Evolutionary conservation across 257 asterid genomes (phyloP), one percentile per base, ranked within the genome.

Genomic region (Solanum ossicruentum): DNA sequence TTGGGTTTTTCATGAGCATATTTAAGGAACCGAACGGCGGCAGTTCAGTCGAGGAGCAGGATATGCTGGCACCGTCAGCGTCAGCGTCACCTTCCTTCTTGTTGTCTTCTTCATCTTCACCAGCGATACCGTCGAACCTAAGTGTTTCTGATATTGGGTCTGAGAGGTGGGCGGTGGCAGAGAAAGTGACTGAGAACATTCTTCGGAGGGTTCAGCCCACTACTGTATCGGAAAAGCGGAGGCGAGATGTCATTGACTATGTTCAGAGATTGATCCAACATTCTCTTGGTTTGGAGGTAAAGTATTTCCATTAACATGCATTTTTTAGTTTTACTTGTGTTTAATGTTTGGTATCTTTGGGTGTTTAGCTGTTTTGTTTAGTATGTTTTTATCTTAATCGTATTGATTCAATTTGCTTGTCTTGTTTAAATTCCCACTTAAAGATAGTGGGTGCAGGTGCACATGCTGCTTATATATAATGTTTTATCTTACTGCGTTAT

Each of bases 131-230:
- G 17, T 13, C 84, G 66, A 83, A 75, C 82, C 57, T 54, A 23
- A 45, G 51, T 13, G 82, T 67, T 6, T 52, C 47, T 5, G 81
- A 72, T 26, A 85, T 85, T 80, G 86, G 87, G 63, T 28, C 84
- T 18, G 72, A 83, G 21, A 56, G 80, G 15, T 88, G 88, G 90
- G 81, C 54, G 12, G 11, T 12, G 63, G 88, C 88, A 0, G 90
- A 85, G 80, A 83, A 49, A 32, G 61, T 43, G 18, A 65, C 90
- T 1, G 69, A 83, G 71, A 28, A 63, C 23, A 83, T 88, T 41
- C 84, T 88, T 51, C 47, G 32, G 52, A 84, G 57, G 56, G 88
- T 88, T 10, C 88, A 88, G 83, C 88, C 90, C 10, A 85, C 87
- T 49, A 10, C 47, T 23, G 80, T 67, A 39, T 88, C 88, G 0